phyloP scores from a whole-genome alignment of 1,284 basidiomycete genomes.

The Trichosporon faecale region DNA sequence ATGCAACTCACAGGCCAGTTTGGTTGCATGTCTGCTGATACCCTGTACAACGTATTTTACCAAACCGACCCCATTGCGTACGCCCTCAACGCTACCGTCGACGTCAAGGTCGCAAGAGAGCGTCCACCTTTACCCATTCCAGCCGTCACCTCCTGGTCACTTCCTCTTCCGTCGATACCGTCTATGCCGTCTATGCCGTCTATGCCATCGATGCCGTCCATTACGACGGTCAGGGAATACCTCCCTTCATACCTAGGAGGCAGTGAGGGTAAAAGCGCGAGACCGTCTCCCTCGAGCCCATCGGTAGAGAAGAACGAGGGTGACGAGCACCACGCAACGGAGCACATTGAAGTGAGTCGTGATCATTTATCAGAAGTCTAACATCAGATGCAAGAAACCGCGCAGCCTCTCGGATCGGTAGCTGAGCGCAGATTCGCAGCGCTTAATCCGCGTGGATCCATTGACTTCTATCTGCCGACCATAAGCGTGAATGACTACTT shows the following conservation, averaged over 20 bases:
- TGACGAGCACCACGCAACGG: slow-evolving; percentile 34
- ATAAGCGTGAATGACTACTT: slow-evolving; percentile 50
- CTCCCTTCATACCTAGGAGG: slow-evolving; percentile 35
- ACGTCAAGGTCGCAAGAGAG: slow-evolving; percentile 45
- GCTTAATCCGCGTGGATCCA: slow-evolving; percentile 51
- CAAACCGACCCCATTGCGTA: slow-evolving; percentile 57
- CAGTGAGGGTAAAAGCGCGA: neutral
- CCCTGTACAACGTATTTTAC: slow-evolving; percentile 57
- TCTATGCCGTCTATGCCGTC: slow-evolving; percentile 41
- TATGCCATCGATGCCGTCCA: slow-evolving; percentile 40
- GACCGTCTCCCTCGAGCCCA: neutral
- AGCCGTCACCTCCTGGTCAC: slow-evolving; percentile 45
- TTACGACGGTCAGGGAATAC: slow-evolving; percentile 40
- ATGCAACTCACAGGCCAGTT: slow-evolving; percentile 55
- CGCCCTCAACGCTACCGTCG: slow-evolving; percentile 49
- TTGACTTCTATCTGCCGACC: slow-evolving; percentile 51
- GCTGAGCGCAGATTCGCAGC: slow-evolving; percentile 52
- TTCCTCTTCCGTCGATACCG: slow-evolving; percentile 47
- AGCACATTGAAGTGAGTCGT: slow-evolving; percentile 40
- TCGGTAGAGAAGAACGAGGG: slow-evolving; percentile 17
- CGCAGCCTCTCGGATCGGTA: slow-evolving; percentile 33
- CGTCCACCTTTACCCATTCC: slow-evolving; percentile 54
- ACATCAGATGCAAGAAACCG: slow-evolving; percentile 37
- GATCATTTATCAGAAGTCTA: neutral
- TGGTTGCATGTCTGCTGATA: slow-evolving; percentile 57